phyloP scores from a whole-genome alignment of 768 basidiomycete species.

The Gymnopilus dilepis region DNA sequence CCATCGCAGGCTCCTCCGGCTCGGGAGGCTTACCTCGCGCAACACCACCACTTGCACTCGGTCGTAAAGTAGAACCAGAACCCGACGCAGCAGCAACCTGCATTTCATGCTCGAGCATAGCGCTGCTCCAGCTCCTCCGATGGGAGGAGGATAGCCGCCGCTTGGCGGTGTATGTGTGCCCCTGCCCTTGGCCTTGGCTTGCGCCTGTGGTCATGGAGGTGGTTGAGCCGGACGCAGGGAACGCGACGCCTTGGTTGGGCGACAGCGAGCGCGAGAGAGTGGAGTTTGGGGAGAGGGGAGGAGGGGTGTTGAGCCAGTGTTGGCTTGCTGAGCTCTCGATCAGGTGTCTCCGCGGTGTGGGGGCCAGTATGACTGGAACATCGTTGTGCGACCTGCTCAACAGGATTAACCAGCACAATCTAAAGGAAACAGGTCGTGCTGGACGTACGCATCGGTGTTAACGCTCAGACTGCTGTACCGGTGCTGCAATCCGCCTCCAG shows the following conservation, averaged over 20 bases:
- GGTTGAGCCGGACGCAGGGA: background rate
- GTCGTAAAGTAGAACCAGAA: background rate
- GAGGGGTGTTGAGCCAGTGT: conserved; percentile 61
- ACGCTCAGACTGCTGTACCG: conserved; percentile 8
- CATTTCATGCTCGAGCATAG: conserved; percentile 42
- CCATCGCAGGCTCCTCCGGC: conserved; percentile 45
- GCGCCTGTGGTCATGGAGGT: conserved; percentile 9
- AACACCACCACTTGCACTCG: conserved; percentile 17
- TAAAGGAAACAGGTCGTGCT: background rate
- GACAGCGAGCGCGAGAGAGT: conserved; percentile 46
- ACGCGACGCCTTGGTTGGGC: conserved; percentile 13
- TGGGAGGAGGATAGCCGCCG: conserved; percentile 20
- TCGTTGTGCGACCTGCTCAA: conserved; percentile 19
- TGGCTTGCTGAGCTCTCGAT: conserved; percentile 64
- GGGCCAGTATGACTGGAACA: conserved; percentile 56
- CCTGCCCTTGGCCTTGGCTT: background rate
- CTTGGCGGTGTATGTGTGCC: background rate
- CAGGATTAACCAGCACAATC: background rate
- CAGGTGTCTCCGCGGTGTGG: conserved; percentile 69
- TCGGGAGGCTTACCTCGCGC: conserved; percentile 21
- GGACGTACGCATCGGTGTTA: conserved; percentile 22
- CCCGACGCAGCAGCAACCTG: conserved; percentile 22
- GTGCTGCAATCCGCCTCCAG: background rate
- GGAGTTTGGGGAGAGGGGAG: conserved; percentile 46
- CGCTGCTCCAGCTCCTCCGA: conserved; percentile 43